These are phyloP conservation scores for Davidsoniella virescens DNA, from an alignment of 2,329 filamentous ascomycete species.

Conservation along the genomic window DNA sequence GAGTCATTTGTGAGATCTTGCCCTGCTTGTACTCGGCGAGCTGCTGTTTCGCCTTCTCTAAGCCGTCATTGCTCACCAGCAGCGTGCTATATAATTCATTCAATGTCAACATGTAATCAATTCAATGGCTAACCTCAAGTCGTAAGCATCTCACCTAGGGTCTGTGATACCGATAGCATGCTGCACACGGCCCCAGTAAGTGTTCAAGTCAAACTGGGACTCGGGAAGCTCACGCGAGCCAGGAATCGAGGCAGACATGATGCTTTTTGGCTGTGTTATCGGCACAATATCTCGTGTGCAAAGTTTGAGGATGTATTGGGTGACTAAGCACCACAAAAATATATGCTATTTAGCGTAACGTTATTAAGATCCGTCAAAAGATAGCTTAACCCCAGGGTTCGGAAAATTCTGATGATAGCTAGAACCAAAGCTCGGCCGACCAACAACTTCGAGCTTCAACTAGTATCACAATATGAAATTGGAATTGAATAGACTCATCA, in stretches of 20 bases:
- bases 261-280: neutral
- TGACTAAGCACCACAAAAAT: neutral
- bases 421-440: neutral
- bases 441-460: too few relatives aligned
- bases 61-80: slow-evolving; percentile 57
- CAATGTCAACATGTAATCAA: neutral
- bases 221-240: slow-evolving; percentile 67
- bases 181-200: slow-evolving; percentile 87
- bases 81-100: slow-evolving; percentile 48
- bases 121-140: neutral
- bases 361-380: neutral
- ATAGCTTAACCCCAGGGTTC: neutral
- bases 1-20: slow-evolving; percentile 62
- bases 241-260: slow-evolving; percentile 50
- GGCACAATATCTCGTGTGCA: neutral
- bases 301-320: neutral
- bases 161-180: slow-evolving; percentile 84
- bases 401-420: neutral
- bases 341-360: neutral
- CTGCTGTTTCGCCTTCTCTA: slow-evolving; percentile 73
- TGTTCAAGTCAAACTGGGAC: slow-evolving; percentile 82
- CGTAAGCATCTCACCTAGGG: slow-evolving; percentile 56
- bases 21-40: slow-evolving; percentile 78
- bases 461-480: too few relatives aligned
- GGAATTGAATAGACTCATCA: too few relatives aligned